Evolutionary conservation across 768 basidiomycete species (phyloP).

Genomic region (Xerocomellus dryophilus): DNA sequence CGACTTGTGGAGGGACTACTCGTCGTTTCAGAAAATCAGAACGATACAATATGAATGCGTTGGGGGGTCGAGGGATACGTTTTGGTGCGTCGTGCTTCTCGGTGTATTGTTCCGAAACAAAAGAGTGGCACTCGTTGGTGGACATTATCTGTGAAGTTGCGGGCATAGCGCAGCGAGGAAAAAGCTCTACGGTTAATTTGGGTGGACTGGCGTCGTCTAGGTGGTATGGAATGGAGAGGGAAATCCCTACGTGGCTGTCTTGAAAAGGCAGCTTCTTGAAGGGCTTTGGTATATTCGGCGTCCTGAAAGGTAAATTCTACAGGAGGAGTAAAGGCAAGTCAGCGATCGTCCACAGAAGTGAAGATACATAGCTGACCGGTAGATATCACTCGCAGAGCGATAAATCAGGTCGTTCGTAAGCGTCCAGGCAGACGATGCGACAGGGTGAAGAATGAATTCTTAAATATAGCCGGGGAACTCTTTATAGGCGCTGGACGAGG

Average conservation of each 20-base stretch:
- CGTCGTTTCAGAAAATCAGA: conserved; percentile 47
- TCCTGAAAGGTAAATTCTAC: conserved; percentile 2
- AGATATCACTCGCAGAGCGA: conserved; percentile 1
- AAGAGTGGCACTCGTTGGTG: conserved; percentile 3
- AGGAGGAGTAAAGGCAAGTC: neutral
- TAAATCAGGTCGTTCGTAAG: conserved; percentile 1
- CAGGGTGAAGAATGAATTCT: neutral
- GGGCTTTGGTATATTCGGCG: neutral
- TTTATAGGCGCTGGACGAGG: conserved; percentile 18
- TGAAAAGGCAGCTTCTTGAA: neutral
- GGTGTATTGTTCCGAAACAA: neutral
- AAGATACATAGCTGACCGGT: conserved; percentile 5
- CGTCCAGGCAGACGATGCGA: conserved; percentile 13
- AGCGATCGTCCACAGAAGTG: neutral
- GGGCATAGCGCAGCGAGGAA: conserved; percentile 1
- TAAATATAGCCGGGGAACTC: neutral
- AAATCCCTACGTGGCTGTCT: neutral
- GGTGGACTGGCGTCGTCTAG: neutral
- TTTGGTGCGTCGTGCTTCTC: conserved; percentile 9
- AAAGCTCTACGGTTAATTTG: neutral
- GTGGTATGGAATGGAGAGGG: neutral
- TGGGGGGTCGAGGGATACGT: conserved; percentile 48
- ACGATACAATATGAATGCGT: conserved; percentile 59
- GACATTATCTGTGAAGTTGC: conserved; percentile 3
- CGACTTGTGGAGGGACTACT: conserved; percentile 41